phyloP scores from a whole-genome alignment of 768 basidiomycete genomes.

The Tricholoma flavovirens region DNA sequence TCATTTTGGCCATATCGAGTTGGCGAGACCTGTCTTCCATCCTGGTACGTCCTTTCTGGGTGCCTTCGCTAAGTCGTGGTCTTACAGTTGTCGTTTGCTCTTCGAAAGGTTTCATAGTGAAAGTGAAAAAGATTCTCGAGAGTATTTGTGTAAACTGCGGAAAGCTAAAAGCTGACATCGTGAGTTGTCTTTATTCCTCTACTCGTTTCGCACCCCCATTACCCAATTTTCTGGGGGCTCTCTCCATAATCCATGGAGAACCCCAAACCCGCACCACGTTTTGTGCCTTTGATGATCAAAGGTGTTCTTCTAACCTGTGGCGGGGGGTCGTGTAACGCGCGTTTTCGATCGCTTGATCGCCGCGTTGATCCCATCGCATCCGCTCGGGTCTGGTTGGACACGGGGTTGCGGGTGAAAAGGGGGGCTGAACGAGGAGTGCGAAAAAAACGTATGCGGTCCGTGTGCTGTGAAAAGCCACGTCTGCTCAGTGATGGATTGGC shows the following conservation, averaged over 20 bases:
- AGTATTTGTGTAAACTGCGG: constrained; percentile 98
- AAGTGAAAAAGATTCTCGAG: constrained; percentile 99
- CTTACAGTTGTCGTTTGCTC: neutral
- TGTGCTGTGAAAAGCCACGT: constrained; percentile 29
- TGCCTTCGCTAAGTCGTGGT: neutral
- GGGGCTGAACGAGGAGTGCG: constrained; percentile 97
- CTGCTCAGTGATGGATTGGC: constrained; percentile 39
- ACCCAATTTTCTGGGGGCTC: constrained; percentile 99
- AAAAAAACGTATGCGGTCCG: constrained; percentile 41
- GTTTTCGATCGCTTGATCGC: constrained; percentile 95
- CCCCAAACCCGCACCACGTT: constrained; percentile 87
- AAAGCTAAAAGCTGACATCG: constrained; percentile 93
- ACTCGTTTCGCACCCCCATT: constrained; percentile 94
- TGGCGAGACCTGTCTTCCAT: constrained; percentile 96
- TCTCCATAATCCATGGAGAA: constrained; percentile 87
- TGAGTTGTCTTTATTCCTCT: constrained; percentile 82
- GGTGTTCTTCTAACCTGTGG: constrained; percentile 74
- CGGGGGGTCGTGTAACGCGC: constrained; percentile 60
- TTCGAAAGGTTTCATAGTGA: constrained; percentile 83
- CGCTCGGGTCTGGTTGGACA: constrained; percentile 75
- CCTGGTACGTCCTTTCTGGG: constrained; percentile 55
- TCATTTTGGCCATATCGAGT: constrained; percentile 98
- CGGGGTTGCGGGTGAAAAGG: constrained; percentile 94
- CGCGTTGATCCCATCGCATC: constrained; percentile 63
- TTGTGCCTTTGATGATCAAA: constrained; percentile 71